Conservation (phyloP, 1,284 basidiomycete genomes). For the Sanghuangporus baumii region DNA sequence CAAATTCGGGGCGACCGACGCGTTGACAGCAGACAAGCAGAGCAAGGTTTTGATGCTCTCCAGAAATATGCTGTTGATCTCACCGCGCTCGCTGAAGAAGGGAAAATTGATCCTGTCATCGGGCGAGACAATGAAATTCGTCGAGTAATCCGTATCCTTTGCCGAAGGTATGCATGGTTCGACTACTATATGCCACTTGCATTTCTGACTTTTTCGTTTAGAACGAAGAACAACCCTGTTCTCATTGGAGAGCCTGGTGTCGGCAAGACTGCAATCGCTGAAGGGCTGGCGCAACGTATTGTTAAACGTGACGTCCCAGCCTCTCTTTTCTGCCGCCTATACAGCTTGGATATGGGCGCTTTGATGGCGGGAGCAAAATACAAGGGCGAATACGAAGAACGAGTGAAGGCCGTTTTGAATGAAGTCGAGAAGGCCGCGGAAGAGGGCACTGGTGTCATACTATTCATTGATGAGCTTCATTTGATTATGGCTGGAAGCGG, state of each 20-base stretch:
- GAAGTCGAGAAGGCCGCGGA: constrained; percentile 92
- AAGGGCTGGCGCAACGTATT: constrained; percentile 95
- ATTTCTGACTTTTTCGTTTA: constrained; percentile 27
- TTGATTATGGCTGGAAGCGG: constrained; percentile 87
- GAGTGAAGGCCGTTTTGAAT: constrained; percentile 87
- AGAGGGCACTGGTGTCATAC: constrained; percentile 80
- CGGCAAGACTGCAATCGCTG: constrained; percentile 90
- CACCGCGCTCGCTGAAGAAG: constrained; percentile 82
- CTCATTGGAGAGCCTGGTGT: constrained; percentile 93
- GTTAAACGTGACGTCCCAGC: constrained; percentile 94
- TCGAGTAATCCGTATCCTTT: constrained; percentile 72
- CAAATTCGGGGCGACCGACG: constrained; percentile 77
- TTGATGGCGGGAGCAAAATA: constrained; percentile 96
- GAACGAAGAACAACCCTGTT: constrained; percentile 91
- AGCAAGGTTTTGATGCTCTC: constrained; percentile 84
- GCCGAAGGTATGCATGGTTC: constrained; percentile 46
- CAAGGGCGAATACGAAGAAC: constrained; percentile 97
- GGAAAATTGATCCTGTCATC: constrained; percentile 91
- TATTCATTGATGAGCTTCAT: constrained; percentile 95
- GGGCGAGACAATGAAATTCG: constrained; percentile 89
- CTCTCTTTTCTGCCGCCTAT: constrained; percentile 79
- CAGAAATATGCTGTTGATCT: constrained; percentile 83
- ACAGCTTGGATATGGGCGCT: constrained; percentile 89
- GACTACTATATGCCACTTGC: not conserved
- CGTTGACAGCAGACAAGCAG: constrained; percentile 77